Evolutionary conservation across 176 grass and related monocot species (phyloP), one percentile per base, ranked within the genome.

Genomic region (Hordeum marinum): DNA sequence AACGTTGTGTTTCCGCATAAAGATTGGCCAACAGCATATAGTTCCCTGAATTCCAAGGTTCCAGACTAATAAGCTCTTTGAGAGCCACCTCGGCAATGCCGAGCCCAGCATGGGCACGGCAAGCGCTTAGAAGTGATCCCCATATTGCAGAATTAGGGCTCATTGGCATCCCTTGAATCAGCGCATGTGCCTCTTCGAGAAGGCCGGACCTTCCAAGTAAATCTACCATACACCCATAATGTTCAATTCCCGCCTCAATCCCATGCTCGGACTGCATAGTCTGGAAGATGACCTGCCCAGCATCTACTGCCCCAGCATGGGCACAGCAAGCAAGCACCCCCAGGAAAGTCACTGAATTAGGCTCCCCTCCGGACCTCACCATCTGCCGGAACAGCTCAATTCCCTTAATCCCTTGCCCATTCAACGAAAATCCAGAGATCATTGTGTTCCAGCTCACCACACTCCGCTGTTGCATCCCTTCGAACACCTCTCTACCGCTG

Each of bases 221-320:
- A 89, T 94, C 92, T 3, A 89, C 89, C 84, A 94, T 72, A 63
- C 92, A 89, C 0, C 87, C 92, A 6, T 94, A 91, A 45, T 94
- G 92, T 63, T 94, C 92, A 11, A 87, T 52, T 72, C 18, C 43
- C 0, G 78, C 81, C 42, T 86, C 77, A 78, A 87, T 68, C 2
- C 50, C 50, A 75, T 91, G 48, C 27, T 87, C 78, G 1, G 11
- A 29, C 21, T 69, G 21, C 87, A 94, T 94, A 60, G 25, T 82
- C 40, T n/a, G 72, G 66, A 91, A 94, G 80, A 91, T 82, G 20
- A 71, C 66, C 35, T 29, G 72, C 8, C 92, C 92, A 71, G 72
- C 26, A 60, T 94, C 77, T 52, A 87, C 92, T 10, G 68, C 45
- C 25, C 89, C 92, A 48, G 77, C 87, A 76, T 89, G 89, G 3